Evolutionary conservation across 2,329 filamentous ascomycete genomes (phyloP).

Genomic region (Dryadomyces quercivorus): DNA sequence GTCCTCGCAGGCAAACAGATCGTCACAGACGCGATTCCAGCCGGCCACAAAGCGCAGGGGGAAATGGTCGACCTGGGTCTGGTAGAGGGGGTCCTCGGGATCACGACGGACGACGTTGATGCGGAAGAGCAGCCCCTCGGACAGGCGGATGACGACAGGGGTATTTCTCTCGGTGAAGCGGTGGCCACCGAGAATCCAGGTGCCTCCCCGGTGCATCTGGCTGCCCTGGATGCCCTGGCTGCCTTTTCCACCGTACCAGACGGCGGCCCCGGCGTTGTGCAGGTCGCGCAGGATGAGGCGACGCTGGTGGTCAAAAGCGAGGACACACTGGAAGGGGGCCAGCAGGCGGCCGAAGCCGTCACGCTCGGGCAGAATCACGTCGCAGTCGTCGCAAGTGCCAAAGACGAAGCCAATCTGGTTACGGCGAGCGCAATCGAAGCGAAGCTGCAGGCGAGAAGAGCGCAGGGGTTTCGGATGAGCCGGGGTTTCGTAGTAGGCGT

Average conservation of each 20-base stretch:
- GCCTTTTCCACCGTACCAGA: not conserved
- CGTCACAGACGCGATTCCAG: not conserved
- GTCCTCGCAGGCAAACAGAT: not conserved
- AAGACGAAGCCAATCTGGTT: not conserved
- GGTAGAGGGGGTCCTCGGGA: not conserved
- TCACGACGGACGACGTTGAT: not conserved
- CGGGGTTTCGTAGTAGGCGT: not conserved
- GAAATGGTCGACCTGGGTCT: not conserved
- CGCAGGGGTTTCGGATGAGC: not conserved
- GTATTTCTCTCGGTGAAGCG: not conserved
- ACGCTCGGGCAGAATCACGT: not conserved
- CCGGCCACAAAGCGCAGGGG: not conserved
- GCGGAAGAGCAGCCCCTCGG: not conserved
- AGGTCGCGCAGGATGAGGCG: not conserved
- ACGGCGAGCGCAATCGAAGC: not conserved
- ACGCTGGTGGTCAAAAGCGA: not conserved
- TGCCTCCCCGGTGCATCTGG: not conserved
- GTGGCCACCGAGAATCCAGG: not conserved
- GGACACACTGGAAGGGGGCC: not conserved
- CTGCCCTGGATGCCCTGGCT: not conserved
- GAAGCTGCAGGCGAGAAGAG: not conserved
- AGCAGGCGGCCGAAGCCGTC: not conserved
- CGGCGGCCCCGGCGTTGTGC: not conserved
- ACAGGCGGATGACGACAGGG: not conserved
- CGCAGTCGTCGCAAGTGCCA: not conserved